These are phyloP conservation scores for Hypoxylon cercidicola DNA, from an alignment of 495 filamentous ascomycete species.

Conservation along the genomic window DNA sequence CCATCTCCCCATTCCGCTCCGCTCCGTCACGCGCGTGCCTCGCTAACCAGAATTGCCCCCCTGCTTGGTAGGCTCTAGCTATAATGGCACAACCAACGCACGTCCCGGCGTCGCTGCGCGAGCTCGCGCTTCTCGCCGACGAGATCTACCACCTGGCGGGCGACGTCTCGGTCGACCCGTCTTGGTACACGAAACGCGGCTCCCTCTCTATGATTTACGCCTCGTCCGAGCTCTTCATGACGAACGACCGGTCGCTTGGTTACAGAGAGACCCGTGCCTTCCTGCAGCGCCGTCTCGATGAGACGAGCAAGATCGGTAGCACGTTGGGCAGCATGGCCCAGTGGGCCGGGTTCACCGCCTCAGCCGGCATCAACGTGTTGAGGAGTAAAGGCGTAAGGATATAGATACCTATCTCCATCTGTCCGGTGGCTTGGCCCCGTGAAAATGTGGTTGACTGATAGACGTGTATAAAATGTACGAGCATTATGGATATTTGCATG, in stretches of 20 bases:
- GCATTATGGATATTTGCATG: conserved; percentile 4
- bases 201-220: conserved; percentile 83
- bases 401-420: conserved; percentile 46
- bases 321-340: conserved; percentile 69
- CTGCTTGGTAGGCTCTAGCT: conserved; percentile 74
- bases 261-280: conserved; percentile 82
- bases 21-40: conserved; percentile 1
- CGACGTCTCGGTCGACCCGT: conserved; percentile 80
- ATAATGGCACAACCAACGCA: conserved; percentile 84
- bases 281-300: conserved; percentile 77
- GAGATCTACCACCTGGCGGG: conserved; percentile 89
- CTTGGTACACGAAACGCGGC: conserved; percentile 92
- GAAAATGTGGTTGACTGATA: background rate
- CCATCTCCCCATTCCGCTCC: background rate
- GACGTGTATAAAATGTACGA: conserved; percentile 6
- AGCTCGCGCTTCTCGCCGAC: conserved; percentile 82
- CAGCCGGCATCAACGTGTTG: conserved; percentile 69
- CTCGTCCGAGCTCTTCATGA: conserved; percentile 91
- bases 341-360: conserved; percentile 82
- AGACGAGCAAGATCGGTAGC: conserved; percentile 67
- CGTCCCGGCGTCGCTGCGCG: conserved; percentile 77
- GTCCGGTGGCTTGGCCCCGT: background rate
- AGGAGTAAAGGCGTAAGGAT: conserved; percentile 71
- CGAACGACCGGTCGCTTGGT: conserved; percentile 74
- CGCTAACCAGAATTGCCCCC: conserved; percentile 1